Evolutionary conservation across 352 stramenopile genomes (phyloP).

Genomic region (Pythium apleroticum): DNA sequence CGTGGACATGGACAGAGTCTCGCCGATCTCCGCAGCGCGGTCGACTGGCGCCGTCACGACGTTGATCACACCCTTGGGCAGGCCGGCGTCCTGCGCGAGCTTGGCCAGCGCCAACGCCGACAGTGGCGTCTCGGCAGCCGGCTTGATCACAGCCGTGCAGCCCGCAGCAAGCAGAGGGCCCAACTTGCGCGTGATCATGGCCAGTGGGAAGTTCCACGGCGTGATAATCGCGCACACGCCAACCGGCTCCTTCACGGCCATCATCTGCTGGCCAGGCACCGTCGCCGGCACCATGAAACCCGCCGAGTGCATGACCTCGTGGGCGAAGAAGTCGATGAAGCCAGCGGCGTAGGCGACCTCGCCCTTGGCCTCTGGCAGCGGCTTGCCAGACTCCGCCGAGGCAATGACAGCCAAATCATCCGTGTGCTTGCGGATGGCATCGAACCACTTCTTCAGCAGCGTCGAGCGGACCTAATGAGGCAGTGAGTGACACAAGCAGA

Average conservation of each 20-base stretch:
- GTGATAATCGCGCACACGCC: slow-evolving; percentile 95
- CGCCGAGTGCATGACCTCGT: slow-evolving; percentile 90
- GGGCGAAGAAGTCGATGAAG: slow-evolving; percentile 97
- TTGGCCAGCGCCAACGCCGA: slow-evolving; percentile 92
- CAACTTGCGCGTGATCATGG: slow-evolving; percentile 98
- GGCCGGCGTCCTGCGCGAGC: slow-evolving; percentile 85
- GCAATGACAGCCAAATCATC: slow-evolving; percentile 92
- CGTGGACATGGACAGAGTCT: slow-evolving; percentile 59
- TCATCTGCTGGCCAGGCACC: slow-evolving; percentile 53
- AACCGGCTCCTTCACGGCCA: slow-evolving; percentile 91
- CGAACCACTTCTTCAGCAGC: slow-evolving; percentile 84
- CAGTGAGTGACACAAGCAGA: background rate
- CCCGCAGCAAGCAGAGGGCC: slow-evolving; percentile 92
- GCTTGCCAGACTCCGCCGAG: slow-evolving; percentile 97
- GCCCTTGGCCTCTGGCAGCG: slow-evolving; percentile 90
- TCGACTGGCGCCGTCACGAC: slow-evolving; percentile 71
- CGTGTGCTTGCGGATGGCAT: slow-evolving; percentile 61
- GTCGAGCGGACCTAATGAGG: slow-evolving; percentile 40
- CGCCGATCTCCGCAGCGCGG: slow-evolving; percentile 73
- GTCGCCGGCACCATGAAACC: slow-evolving; percentile 80
- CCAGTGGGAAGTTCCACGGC: slow-evolving; percentile 98
- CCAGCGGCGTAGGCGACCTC: slow-evolving; percentile 94
- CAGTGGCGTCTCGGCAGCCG: slow-evolving; percentile 94
- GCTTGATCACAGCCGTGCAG: slow-evolving; percentile 96
- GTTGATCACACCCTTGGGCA: slow-evolving; percentile 90